Percentiles rank a stretch among this genome's conserved stretches.
Conservation (phyloP, 192 early-diverging fungal species). For the Spizellomyces punctatus region DNA sequence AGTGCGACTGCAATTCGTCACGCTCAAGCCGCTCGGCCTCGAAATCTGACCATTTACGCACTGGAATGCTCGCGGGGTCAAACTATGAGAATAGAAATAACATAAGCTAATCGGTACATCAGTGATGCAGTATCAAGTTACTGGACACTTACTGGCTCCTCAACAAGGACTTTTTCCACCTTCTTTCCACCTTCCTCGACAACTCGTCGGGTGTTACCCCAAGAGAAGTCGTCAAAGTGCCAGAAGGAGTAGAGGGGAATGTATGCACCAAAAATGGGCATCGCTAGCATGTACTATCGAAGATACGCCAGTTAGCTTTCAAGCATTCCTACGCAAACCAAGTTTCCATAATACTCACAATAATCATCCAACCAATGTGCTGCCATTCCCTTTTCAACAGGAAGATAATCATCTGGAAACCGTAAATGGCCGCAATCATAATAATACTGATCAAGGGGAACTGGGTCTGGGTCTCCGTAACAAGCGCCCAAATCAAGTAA, state of each 20-base stretch:
- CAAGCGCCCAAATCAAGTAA: slow-evolving; percentile 76
- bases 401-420: slow-evolving; percentile 85
- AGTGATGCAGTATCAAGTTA: too few relatives aligned
- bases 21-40: slow-evolving; percentile 58
- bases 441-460: slow-evolving; percentile 80
- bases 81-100: slow-evolving; percentile 45
- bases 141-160: slow-evolving; percentile 21
- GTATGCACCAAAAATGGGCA: slow-evolving; percentile 90
- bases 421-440: slow-evolving; percentile 82
- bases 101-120: neutral
- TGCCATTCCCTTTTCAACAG: slow-evolving; percentile 67
- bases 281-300: slow-evolving; percentile 76
- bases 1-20: slow-evolving; percentile 8
- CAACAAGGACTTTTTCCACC: slow-evolving; percentile 39
- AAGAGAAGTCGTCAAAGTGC: slow-evolving; percentile 98
- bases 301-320: neutral
- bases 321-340: slow-evolving; percentile 31
- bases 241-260: slow-evolving; percentile 95
- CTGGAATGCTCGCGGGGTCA: slow-evolving; percentile 77
- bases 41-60: slow-evolving; percentile 85
- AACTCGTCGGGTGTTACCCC: slow-evolving; percentile 97
- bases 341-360: slow-evolving; percentile 27
- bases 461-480: slow-evolving; percentile 41
- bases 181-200: slow-evolving; percentile 77
- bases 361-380: slow-evolving; percentile 84